Conservation (phyloP, 176 grass and related monocot species). For the Elymus sibiricus region DNA sequence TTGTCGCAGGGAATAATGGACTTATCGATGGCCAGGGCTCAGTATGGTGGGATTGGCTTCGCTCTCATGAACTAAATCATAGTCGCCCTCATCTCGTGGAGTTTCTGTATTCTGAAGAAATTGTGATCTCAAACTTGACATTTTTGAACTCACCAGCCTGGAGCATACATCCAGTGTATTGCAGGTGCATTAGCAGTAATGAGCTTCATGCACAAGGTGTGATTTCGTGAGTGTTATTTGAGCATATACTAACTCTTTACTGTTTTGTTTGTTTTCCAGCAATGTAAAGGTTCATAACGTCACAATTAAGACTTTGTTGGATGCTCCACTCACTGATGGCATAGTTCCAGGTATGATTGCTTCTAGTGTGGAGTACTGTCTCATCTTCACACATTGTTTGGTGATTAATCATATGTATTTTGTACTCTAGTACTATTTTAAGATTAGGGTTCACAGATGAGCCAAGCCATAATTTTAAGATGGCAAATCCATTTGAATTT, state of each 20-base stretch:
- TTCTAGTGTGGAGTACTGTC: not conserved
- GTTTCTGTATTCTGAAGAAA: constrained; percentile 57
- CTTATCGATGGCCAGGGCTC: constrained; percentile 81
- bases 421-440: not conserved
- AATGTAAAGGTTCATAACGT: constrained; percentile 75
- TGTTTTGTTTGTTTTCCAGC: constrained; percentile 42
- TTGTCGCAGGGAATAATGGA: constrained; percentile 63
- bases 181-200: constrained; percentile 44
- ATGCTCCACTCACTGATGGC: constrained; percentile 73
- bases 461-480: not conserved
- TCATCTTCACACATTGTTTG: constrained; percentile 1
- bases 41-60: constrained; percentile 85
- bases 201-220: not conserved
- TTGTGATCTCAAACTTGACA: constrained; percentile 78
- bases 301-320: constrained; percentile 52
- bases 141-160: constrained; percentile 87
- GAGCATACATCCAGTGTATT: constrained; percentile 87
- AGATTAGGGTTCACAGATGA: too few species aligned
- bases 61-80: constrained; percentile 57
- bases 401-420: not conserved
- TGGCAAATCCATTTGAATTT: not conserved
- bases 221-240: constrained; percentile 10
- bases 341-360: constrained; percentile 70
- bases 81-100: constrained; percentile 87
- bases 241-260: not conserved